Evolutionary conservation across 495 filamentous ascomycete species (phyloP).

Genomic region (Annulohypoxylon bovei): DNA sequence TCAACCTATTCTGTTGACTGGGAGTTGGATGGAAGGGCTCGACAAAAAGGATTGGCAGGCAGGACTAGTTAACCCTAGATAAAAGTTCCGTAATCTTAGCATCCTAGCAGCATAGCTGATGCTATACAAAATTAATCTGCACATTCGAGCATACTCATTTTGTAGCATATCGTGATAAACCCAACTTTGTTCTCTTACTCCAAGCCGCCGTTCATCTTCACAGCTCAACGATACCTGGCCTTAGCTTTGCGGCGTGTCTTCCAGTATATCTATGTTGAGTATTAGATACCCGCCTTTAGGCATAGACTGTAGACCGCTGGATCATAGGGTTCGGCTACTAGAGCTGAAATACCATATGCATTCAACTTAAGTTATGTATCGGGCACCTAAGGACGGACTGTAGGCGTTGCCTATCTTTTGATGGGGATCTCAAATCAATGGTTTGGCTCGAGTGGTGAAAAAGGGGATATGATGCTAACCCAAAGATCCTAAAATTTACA

Average conservation of each 20-base stretch:
- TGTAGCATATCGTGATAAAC: background rate
- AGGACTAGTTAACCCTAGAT: slow-evolving; percentile 20
- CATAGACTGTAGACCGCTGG: too few relatives aligned
- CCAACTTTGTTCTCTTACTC: background rate
- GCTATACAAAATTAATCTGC: slow-evolving; percentile 14
- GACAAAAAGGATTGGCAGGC: slow-evolving; percentile 7
- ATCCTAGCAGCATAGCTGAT: slow-evolving; percentile 9
- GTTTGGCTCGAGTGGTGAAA: background rate
- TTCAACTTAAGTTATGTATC: too few relatives aligned
- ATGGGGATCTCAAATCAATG: background rate
- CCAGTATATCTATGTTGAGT: too few relatives aligned
- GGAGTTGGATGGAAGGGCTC: slow-evolving; percentile 8
- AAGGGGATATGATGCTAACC: too few relatives aligned
- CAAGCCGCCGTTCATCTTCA: background rate
- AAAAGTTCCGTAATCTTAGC: slow-evolving; percentile 16
- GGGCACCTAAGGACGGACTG: too few relatives aligned
- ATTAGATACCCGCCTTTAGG: too few relatives aligned
- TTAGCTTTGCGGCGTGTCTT: too few relatives aligned
- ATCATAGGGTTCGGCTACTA: too few relatives aligned
- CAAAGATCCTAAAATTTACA: too few relatives aligned
- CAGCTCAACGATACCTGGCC: too few relatives aligned
- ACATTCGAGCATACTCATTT: background rate
- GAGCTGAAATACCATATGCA: too few relatives aligned
- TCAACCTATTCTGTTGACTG: slow-evolving; percentile 1
- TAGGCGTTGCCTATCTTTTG: too few relatives aligned